Conservation (phyloP, 2,329 filamentous ascomycete genomes). For the Ceratocystis lukuohia region DNA sequence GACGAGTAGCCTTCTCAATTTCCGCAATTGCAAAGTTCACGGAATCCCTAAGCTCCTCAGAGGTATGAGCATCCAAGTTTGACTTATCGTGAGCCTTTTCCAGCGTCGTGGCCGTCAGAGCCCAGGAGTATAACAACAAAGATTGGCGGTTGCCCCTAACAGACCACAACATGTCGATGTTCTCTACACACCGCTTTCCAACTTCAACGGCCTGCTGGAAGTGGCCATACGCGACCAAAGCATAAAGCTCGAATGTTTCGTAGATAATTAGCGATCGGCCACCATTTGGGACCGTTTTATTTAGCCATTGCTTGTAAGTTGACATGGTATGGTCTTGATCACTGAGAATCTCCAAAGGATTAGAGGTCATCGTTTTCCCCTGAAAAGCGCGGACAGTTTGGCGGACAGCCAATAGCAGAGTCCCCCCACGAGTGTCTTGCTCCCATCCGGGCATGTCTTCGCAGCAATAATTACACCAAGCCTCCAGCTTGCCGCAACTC, state of each 20-base stretch:
- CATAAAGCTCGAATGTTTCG: slow-evolving; percentile 50
- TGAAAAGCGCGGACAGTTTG: slow-evolving; percentile 58
- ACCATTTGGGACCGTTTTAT: slow-evolving; percentile 40
- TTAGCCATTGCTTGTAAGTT: slow-evolving; percentile 47
- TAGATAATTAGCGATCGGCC: slow-evolving; percentile 55
- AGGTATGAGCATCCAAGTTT: slow-evolving; percentile 28
- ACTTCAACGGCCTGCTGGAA: slow-evolving; percentile 46
- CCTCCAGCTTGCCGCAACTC: slow-evolving; percentile 55
- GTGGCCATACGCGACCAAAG: slow-evolving; percentile 49
- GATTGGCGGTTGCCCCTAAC: slow-evolving; percentile 43
- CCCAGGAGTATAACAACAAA: slow-evolving; percentile 47
- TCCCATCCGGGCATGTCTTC: slow-evolving; percentile 63
- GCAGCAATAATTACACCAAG: slow-evolving; percentile 56
- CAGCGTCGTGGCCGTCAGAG: slow-evolving; percentile 40
- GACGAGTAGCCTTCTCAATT: slow-evolving; percentile 42
- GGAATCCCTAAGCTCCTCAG: slow-evolving; percentile 25
- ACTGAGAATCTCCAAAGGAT: slow-evolving; percentile 45
- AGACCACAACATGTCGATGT: slow-evolving; percentile 43
- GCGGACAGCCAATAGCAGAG: slow-evolving; percentile 50
- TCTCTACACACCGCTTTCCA: slow-evolving; percentile 37
- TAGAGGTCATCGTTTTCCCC: slow-evolving; percentile 50
- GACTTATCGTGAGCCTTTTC: slow-evolving; percentile 31
- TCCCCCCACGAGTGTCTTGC: slow-evolving; percentile 56
- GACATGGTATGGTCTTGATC: slow-evolving; percentile 52
- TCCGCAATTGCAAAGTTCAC: slow-evolving; percentile 37